Base-by-base conservation (phyloP, 2,329 filamentous ascomycete species). In the Ilyonectria mors-panacis region DNA sequence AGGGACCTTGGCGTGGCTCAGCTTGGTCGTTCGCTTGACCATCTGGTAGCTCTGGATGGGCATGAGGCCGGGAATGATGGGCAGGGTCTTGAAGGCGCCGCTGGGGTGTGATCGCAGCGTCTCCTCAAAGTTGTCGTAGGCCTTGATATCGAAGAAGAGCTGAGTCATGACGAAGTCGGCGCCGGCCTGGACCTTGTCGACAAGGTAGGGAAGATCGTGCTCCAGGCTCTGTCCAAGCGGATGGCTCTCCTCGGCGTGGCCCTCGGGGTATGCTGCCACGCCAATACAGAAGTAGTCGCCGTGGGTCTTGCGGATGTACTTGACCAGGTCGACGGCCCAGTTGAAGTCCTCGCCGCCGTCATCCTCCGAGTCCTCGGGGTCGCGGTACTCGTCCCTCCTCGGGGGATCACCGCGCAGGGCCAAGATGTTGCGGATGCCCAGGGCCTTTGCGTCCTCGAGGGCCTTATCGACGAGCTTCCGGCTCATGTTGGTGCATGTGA, bases 111-210 rank as follows among this genome's bases (percentile, higher is more conserved):
- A 88, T 67, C 94, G 86, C 72, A 99, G 81, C 57, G 86, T 88
- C 70, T 84, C 87, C 82, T 98, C 95, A 77, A 97, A 98, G 37
- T 85, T 85, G 62, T 91, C 88, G 78, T 97, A 99, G 19, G 93
- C 93, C 4, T 93, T 86, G 26, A 94, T 88, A 78, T 98, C 94
- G 80, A 97, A 99, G 81, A 98, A 98, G 9, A 99, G 87, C 81
- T 99, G 96, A 1, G 96, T 98, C 94, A 99, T 97, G 81, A 99
- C 93, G 78, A 99, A 99, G 82, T 98, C 95, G 57, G 95, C 96
- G 1, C 96, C 96, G 4, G 96, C 96, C 74, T 92, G 86, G 1
- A 92, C 92, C 86, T 99, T 99, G 73, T 97, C 94, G 12, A 97
- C 89, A 60, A 99, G 85, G 76, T 93, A 97, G 1, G 95, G 93